Percentiles rank a stretch among this genome's conserved stretches.
Conservation (phyloP, 2,329 filamentous ascomycete species). For the Microascus cirrosus region DNA sequence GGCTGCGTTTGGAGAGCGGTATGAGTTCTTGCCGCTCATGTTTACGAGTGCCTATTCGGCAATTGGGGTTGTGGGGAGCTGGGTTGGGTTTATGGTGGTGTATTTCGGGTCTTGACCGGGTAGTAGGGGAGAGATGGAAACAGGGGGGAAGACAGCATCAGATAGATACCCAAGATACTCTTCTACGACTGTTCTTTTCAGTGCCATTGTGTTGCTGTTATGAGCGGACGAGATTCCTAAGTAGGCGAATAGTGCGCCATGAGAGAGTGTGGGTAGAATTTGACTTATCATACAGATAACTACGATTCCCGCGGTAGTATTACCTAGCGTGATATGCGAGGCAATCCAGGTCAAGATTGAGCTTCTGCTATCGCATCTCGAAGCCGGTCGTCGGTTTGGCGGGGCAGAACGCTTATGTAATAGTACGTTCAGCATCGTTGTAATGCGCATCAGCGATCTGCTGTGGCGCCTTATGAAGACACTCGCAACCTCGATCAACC, state of each 20-base stretch:
- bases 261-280: too few relatives aligned
- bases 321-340: too few relatives aligned
- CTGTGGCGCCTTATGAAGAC: too few relatives aligned
- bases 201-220: neutral
- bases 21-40: slow-evolving; percentile 92
- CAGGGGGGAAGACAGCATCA: neutral
- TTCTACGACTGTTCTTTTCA: neutral
- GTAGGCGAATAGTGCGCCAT: neutral
- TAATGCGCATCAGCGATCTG: too few relatives aligned
- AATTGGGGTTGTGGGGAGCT: slow-evolving; percentile 89
- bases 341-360: too few relatives aligned
- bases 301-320: too few relatives aligned
- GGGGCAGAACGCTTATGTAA: too few relatives aligned
- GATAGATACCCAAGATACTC: neutral
- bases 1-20: slow-evolving; percentile 68
- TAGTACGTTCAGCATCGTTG: too few relatives aligned
- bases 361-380: too few relatives aligned
- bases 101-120: slow-evolving; percentile 59
- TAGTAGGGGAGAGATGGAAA: neutral
- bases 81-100: slow-evolving; percentile 87
- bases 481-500: too few relatives aligned
- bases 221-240: neutral
- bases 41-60: slow-evolving; percentile 93
- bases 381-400: too few relatives aligned
- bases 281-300: too few relatives aligned